These are phyloP conservation scores for Aspergillus novofumigatus DNA, from an alignment of 2,329 filamentous ascomycete species.

Conservation along the genomic window DNA sequence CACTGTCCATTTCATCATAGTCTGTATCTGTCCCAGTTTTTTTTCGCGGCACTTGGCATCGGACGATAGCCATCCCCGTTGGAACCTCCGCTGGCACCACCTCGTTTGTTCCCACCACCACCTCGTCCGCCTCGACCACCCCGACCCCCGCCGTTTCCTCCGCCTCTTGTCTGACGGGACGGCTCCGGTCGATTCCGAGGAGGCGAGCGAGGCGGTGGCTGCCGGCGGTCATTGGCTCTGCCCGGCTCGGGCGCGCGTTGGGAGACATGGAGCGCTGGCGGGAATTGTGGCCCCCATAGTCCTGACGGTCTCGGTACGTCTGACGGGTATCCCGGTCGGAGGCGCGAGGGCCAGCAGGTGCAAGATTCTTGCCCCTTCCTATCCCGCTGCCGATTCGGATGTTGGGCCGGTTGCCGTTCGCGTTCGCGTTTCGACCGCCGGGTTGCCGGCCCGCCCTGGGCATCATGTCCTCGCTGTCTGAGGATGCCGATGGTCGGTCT, in stretches of 20 bases:
- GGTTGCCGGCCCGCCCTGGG: constrained; percentile 22
- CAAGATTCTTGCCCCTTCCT: constrained; percentile 25
- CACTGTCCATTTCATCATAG: constrained; percentile 14
- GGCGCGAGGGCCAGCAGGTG: constrained; percentile 13
- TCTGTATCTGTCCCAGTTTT: constrained; percentile 30
- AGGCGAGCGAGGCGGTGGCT: constrained; percentile 19
- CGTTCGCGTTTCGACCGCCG: constrained; percentile 17
- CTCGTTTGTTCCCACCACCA: constrained; percentile 15
- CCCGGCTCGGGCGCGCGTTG: constrained; percentile 17
- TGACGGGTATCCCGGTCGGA: constrained; percentile 13
- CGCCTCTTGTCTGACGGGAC: constrained; percentile 9
- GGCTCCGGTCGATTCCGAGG: constrained; percentile 13
- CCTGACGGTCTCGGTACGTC: constrained; percentile 26
- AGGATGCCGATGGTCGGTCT: constrained; percentile 23
- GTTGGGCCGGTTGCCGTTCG: constrained; percentile 22
- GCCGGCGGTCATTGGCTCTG: constrained; percentile 19
- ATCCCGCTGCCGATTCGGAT: constrained; percentile 34
- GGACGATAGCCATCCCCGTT: constrained; percentile 29
- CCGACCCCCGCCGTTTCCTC: constrained; percentile 6
- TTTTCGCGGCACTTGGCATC: constrained; percentile 29
- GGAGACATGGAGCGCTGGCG: constrained; percentile 33
- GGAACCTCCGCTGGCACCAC: constrained; percentile 10
- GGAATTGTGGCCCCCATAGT: constrained; percentile 17
- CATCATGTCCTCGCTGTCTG: constrained; percentile 35
- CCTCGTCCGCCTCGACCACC: constrained; percentile 17